A percentile compares a stretch with the other conserved stretches of the same genome.
phyloP scores from a whole-genome alignment of 805 yeast species.

The Peterozyma toletana region DNA sequence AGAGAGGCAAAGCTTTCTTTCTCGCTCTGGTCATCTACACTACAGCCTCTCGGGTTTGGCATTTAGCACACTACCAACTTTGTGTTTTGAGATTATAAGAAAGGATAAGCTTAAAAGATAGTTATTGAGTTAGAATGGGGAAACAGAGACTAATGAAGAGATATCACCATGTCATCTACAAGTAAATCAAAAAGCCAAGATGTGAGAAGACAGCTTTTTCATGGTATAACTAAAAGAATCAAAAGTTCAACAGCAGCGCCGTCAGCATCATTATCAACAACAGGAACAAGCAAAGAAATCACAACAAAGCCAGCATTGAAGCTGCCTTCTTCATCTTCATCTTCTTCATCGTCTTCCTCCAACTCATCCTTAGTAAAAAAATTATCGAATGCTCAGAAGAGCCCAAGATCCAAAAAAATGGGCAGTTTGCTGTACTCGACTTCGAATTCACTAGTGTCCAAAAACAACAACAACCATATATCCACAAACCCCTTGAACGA shows the following conservation, averaged over 20 bases:
- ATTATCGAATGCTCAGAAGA: constrained; percentile 1
- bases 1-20: too few species aligned
- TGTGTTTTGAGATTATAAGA: too few species aligned
- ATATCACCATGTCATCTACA: constrained; percentile 9
- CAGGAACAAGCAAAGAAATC: not conserved
- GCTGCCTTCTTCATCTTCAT: not conserved
- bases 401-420: constrained; percentile 1
- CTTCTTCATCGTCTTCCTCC: not conserved
- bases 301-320: not conserved
- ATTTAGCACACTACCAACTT: too few species aligned
- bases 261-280: not conserved
- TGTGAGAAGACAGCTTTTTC: constrained; percentile 24
- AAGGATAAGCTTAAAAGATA: too few species aligned
- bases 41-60: too few species aligned
- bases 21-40: too few species aligned
- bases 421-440: constrained; percentile 5
- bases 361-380: not conserved
- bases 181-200: constrained; percentile 18
- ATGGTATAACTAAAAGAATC: constrained; percentile 23
- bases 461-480: not conserved
- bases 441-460: not conserved
- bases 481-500: not conserved
- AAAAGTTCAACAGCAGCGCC: not conserved
- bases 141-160: too few species aligned
- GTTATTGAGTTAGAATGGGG: too few species aligned